Evolutionary conservation across 1,284 basidiomycete species (phyloP), one percentile per base, ranked within the genome.

Genomic region (Sanghuangporus baumii): DNA sequence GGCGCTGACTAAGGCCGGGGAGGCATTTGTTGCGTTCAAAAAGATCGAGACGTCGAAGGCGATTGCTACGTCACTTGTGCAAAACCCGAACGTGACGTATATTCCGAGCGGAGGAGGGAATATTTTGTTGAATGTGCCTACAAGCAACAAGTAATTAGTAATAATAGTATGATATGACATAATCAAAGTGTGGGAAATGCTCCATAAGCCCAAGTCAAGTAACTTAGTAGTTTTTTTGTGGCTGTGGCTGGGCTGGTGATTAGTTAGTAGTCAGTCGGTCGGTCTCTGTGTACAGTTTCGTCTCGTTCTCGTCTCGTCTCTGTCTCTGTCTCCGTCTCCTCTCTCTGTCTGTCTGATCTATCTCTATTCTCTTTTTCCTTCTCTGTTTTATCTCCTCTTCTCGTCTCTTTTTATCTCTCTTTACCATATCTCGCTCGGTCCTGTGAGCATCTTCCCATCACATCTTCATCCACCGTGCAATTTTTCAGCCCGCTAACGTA

Each of bases 11-110:
- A 93, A 90, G 79, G 96, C 95, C 2, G 97, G 96, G 18, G 95
- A 98, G 71, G 96, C 94, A 43, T 94, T 98, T 75, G 86, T 99
- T 61, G 90, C 94, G 65, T 88, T 99, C 74, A 84, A 96, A 70
- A 94, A 96, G 77, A 99, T 99, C 71, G 97, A 99, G 79, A 94
- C 97, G 48, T 92, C 91, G 80, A 95, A 98, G 80, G 96, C 96
- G 63, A 98, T 99, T 70, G 95, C 86, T 64, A 82, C 89, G 76
- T 92, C 91, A 62, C 79, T 96, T 69, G 74, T 89, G 36, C 78
- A 74, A 69, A 94, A 91, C 72, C 85, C 85, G 69, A 95, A 95
- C 73, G 92, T 96, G 69, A 87, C 90, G 46, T 96, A 94, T 73
- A 87, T 96, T 65, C 94, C 94, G 59, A 88, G 88, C 68, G 81